These are phyloP conservation scores for Auricularia sp. DNA, from an alignment of 768 basidiomycete genomes.

Conservation along the genomic window DNA sequence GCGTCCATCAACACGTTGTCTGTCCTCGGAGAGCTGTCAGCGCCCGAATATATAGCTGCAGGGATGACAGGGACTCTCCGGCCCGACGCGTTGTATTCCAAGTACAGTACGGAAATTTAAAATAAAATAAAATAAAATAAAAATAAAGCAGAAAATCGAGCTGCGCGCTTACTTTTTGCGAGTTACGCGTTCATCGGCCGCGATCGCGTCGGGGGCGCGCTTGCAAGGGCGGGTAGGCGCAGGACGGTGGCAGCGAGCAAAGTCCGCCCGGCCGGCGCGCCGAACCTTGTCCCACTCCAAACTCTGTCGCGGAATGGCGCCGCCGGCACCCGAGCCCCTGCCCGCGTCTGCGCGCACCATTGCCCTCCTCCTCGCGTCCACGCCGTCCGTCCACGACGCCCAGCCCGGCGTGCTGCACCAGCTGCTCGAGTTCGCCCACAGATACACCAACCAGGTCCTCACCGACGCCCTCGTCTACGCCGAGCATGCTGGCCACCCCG, in stretches of 20 bases:
- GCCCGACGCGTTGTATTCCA: too few species aligned
- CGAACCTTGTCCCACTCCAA: not conserved
- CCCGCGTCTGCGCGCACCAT: conserved; percentile 82
- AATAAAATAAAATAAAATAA: too few species aligned
- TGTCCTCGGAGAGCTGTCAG: too few species aligned
- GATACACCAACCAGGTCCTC: conserved; percentile 75
- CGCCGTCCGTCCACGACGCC: conserved; percentile 75
- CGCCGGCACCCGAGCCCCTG: conserved; percentile 41
- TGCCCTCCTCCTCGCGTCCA: conserved; percentile 72
- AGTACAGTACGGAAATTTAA: too few species aligned
- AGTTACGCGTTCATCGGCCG: not conserved
- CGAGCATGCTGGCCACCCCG: conserved; percentile 70
- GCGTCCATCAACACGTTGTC: too few species aligned
- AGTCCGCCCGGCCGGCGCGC: not conserved
- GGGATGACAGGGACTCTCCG: too few species aligned
- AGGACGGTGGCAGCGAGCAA: not conserved
- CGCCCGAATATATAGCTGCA: too few species aligned
- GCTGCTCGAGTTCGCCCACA: conserved; percentile 75
- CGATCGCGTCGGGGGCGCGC: not conserved
- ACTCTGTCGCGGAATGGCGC: not conserved
- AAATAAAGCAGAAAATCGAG: too few species aligned
- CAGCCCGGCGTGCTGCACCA: conserved; percentile 83
- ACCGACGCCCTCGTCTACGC: conserved; percentile 82
- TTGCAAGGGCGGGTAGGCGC: not conserved
- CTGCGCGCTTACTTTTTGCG: too few species aligned